phyloP scores from a whole-genome alignment of 1,284 basidiomycete genomes.

The Naganishia cerealis region DNA sequence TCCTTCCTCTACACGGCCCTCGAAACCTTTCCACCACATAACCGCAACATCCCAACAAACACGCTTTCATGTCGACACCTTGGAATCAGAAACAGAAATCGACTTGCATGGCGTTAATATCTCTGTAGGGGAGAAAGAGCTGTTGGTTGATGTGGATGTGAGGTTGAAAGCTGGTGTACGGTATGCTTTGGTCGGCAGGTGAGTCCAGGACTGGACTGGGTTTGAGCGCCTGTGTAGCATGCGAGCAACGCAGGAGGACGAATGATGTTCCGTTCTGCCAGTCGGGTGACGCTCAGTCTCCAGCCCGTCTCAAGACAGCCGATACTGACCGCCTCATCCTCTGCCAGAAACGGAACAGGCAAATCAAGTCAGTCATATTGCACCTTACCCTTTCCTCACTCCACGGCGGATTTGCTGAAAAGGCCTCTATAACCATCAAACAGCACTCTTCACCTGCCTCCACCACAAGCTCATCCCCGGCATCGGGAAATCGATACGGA shows the following conservation, averaged over 20 bases:
- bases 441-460: slow-evolving; percentile 56
- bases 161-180: slow-evolving; percentile 59
- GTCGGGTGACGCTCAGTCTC: too few relatives aligned
- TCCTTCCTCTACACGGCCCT: neutral
- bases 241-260: too few relatives aligned
- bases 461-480: slow-evolving; percentile 59
- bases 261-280: too few relatives aligned
- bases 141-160: slow-evolving; percentile 61
- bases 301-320: too few relatives aligned
- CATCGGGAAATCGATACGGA: slow-evolving; percentile 58
- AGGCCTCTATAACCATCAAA: slow-evolving; percentile 19
- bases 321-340: slow-evolving; percentile 11
- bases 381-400: slow-evolving; percentile 17
- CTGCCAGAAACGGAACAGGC: slow-evolving; percentile 60
- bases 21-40: slow-evolving; percentile 31
- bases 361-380: slow-evolving; percentile 56
- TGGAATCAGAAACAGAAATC: slow-evolving; percentile 56
- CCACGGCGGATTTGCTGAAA: slow-evolving; percentile 17
- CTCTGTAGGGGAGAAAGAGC: slow-evolving; percentile 56
- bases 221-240: too few relatives aligned
- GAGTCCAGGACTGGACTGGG: slow-evolving; percentile 13
- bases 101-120: slow-evolving; percentile 59
- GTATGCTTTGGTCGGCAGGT: slow-evolving; percentile 60
- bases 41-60: slow-evolving; percentile 52
- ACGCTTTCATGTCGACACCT: slow-evolving; percentile 58